Evolutionary conservation across 202 grass and related monocot genomes (phyloP).

Genomic region (Digitaria exilis): DNA sequence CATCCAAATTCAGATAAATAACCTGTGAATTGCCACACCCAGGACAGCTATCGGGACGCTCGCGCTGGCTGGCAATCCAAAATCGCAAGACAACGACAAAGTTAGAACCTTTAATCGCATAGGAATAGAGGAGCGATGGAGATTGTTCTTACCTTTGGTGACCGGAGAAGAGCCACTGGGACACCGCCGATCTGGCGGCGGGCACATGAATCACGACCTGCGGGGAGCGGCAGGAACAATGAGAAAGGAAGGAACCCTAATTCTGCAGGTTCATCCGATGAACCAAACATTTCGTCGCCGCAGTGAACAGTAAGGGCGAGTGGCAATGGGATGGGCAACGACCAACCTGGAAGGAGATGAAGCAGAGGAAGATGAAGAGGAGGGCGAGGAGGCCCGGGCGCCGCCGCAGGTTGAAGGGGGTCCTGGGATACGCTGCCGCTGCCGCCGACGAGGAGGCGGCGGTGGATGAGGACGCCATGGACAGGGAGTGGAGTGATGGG

Average conservation of each 20-base stretch:
- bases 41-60: slow-evolving; percentile 30
- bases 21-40: slow-evolving; percentile 45
- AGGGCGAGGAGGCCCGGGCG: slow-evolving; percentile 27
- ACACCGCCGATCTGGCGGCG: slow-evolving; percentile 44
- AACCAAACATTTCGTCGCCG: neutral
- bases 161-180: slow-evolving; percentile 46
- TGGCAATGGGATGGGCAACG: neutral
- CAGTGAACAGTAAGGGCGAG: neutral
- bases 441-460: slow-evolving; percentile 19
- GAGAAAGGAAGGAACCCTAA: neutral
- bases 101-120: neutral
- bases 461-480: slow-evolving; percentile 25
- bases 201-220: slow-evolving; percentile 58
- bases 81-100: neutral
- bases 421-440: slow-evolving; percentile 17
- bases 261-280: neutral
- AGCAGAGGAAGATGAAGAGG: slow-evolving; percentile 37
- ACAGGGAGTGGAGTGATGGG: slow-evolving; percentile 4
- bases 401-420: neutral
- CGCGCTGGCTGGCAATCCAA: neutral
- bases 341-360: slow-evolving; percentile 52
- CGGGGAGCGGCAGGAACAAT: neutral
- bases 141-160: slow-evolving; percentile 35
- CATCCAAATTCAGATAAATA: neutral
- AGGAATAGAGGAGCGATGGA: neutral